These are phyloP conservation scores for Canariomyces notabilis DNA, from an alignment of 2,329 filamentous ascomycete genomes.

Conservation along the genomic window DNA sequence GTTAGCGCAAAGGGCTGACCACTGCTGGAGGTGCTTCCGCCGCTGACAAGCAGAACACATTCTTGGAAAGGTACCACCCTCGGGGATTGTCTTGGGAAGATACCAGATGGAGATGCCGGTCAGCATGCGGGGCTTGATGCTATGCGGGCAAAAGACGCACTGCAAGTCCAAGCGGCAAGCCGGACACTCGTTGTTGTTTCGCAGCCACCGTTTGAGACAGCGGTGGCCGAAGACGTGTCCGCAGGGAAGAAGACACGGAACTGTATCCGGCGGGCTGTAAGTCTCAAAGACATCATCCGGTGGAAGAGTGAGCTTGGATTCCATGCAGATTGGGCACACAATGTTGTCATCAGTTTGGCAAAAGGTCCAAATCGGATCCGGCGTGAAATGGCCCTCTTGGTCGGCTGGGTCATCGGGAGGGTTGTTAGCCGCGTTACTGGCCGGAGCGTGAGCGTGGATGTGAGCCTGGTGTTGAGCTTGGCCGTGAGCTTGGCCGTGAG, in stretches of 20 bases:
- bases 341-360: background rate
- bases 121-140: background rate
- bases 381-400: background rate
- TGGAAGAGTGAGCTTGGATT: background rate
- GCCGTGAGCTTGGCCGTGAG: no score
- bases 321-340: constrained; percentile 4
- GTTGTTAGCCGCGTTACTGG: no score
- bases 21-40: background rate
- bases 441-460: no score
- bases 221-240: constrained; percentile 5
- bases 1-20: no score
- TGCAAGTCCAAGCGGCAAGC: constrained; percentile 3
- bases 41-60: no score
- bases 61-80: background rate
- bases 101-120: background rate
- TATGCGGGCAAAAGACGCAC: constrained; percentile 3
- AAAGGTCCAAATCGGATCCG: constrained; percentile 6
- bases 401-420: background rate
- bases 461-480: no score
- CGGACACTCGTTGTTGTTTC: constrained; percentile 2
- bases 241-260: constrained; percentile 4
- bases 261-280: background rate
- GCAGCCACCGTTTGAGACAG: constrained; percentile 4
- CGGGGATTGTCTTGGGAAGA: background rate
- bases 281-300: no score